Evolutionary conservation across 345 rosid genomes (phyloP).

Genomic region (Crucihimalaya himalaica): DNA sequence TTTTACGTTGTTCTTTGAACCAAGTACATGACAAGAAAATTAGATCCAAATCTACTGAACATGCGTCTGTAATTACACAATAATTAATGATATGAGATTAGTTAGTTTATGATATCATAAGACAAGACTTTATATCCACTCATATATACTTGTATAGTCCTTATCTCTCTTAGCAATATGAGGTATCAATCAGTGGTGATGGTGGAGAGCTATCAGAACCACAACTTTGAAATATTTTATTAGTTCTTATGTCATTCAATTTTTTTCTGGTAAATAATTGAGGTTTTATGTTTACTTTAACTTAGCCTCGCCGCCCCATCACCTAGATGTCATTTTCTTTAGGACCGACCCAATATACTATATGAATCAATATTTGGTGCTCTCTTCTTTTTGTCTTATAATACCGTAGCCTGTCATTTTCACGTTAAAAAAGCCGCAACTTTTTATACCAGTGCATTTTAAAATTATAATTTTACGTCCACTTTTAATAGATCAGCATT

Average conservation of each 20-base stretch:
- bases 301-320: conserved; percentile 51
- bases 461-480: background rate
- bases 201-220: conserved; percentile 28
- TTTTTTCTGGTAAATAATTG: conserved; percentile 25
- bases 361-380: background rate
- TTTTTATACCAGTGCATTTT: background rate
- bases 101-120: conserved; percentile 21
- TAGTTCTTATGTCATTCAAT: background rate
- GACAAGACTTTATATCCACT: conserved; percentile 30
- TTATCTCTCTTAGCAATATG: background rate
- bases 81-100: background rate
- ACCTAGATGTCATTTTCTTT: conserved; percentile 34
- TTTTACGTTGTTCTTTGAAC: conserved; percentile 9
- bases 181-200: conserved; percentile 30
- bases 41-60: conserved; percentile 15
- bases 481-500: background rate
- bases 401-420: background rate
- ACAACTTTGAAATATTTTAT: conserved; percentile 29
- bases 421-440: background rate
- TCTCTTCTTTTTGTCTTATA: conserved; percentile 28
- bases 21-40: conserved; percentile 10
- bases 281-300: conserved; percentile 34
- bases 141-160: conserved; percentile 26
- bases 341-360: conserved; percentile 38
- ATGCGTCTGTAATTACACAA: conserved; percentile 10